These are phyloP conservation scores for Punctularia strigosozonata DNA, from an alignment of 768 basidiomycete species.

Conservation along the genomic window DNA sequence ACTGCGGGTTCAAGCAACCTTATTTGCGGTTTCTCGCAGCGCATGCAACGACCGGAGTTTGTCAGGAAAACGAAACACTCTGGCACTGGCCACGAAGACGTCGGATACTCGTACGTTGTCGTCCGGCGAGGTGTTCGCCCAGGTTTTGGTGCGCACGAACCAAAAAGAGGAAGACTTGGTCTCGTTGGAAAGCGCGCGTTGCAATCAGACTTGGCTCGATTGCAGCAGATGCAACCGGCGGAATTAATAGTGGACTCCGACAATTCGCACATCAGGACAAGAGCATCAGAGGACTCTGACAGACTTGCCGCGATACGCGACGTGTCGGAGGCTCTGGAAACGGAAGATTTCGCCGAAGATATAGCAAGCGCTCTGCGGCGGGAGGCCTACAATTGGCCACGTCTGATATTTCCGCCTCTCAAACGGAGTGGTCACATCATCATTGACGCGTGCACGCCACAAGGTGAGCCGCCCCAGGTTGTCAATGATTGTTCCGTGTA, in stretches of 20 bases:
- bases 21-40: constrained; percentile 78
- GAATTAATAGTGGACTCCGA: too few species aligned
- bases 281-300: too few species aligned
- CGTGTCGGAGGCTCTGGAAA: too few species aligned
- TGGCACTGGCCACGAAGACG: constrained; percentile 73
- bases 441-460: constrained; percentile 74
- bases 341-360: constrained; percentile 16
- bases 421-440: constrained; percentile 89
- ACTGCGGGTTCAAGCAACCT: constrained; percentile 38
- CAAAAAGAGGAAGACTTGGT: constrained; percentile 38
- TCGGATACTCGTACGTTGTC: constrained; percentile 83
- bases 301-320: too few species aligned
- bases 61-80: constrained; percentile 84
- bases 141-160: constrained; percentile 8
- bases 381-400: constrained; percentile 83
- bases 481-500: not conserved
- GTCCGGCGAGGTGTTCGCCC: constrained; percentile 74
- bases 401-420: constrained; percentile 84
- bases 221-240: too few species aligned
- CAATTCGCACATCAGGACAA: too few species aligned
- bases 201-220: too few species aligned
- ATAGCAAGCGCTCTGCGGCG: constrained; percentile 45
- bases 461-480: constrained; percentile 38
- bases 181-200: constrained; percentile 36
- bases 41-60: constrained; percentile 78